Base-by-base conservation (phyloP, 768 basidiomycete genomes). In the Mrakia hoshinonis region DNA sequence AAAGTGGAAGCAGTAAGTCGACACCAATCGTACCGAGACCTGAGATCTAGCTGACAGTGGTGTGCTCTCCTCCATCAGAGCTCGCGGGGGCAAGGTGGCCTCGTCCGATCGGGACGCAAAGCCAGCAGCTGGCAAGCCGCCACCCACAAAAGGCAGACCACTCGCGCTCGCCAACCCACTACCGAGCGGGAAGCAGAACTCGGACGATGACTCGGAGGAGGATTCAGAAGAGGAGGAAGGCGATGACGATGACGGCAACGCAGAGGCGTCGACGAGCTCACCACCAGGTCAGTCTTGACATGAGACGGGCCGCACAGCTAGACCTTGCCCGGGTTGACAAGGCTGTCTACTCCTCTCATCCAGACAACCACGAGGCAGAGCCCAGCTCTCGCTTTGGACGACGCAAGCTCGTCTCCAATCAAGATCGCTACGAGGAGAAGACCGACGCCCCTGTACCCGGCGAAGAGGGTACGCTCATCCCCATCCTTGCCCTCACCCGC, bases 1-100 rank as follows among this genome's bases (percentile, higher is more conserved):
- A 43, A 66, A 66, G 22, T 66, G 64, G 64, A 66, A 66, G 22
- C 24, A 48, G 64, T 66, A 3, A 66, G 64, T 66, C 15, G 7
- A 24, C 24, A n/a, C 58, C 31, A 15, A 12, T 22, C 15, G 29
- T 18, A 15, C 15, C 12, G 12, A 60, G 4, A 36, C 22, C 6
- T n/a, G 26, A 31, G 62, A 1, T 7, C 26, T 49, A 7, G 64
- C 47, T 66, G 47, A 49, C 64, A 4, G 22, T 6, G 12, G n/a
- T 64, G 38, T 11, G 24, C 4, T 15, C 15, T 20, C 31, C 31
- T 10, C 4, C 10, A n/a, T 26, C 22, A 64, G 64, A 49, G 64
- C 48, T 66, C 64, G 34, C 48, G 31, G 29, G 34, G 43, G 46
- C 15, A 13, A 9, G 31, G 46, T 38, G 36, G 24, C 39, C 13